Conservation (phyloP, 352 stramenopile species). For the Globisporangium radiosum region DNA sequence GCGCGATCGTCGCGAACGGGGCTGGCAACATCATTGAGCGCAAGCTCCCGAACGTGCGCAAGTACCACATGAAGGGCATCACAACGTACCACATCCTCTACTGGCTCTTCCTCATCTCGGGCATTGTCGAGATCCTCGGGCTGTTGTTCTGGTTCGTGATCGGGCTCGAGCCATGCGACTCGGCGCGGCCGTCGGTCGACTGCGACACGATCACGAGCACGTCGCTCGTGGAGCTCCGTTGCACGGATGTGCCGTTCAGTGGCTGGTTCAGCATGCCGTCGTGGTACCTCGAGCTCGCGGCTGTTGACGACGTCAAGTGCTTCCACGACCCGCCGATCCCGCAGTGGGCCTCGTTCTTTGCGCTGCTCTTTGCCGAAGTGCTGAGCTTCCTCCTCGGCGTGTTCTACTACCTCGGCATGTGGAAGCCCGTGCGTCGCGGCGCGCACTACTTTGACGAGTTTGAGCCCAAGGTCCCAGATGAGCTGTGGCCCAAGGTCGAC, state of each 20-base stretch:
- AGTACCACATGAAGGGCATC: conserved; percentile 88
- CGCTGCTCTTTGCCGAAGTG: conserved; percentile 55
- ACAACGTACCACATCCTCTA: conserved; percentile 72
- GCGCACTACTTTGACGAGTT: conserved; percentile 88
- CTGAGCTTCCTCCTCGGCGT: conserved; percentile 61
- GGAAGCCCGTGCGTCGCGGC: conserved; percentile 81
- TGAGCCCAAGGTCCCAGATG: conserved; percentile 69
- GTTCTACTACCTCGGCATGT: conserved; percentile 88
- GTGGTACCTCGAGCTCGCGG: conserved; percentile 73
- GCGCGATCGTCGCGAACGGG: conserved; percentile 62
- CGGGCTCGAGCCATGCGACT: conserved; percentile 68
- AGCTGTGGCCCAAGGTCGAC: conserved; percentile 83
- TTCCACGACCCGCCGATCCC: conserved; percentile 70
- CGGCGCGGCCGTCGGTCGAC: conserved; percentile 27
- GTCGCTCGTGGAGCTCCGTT: conserved; percentile 53
- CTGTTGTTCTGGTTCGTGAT: conserved; percentile 80
- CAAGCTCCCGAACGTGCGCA: conserved; percentile 82
- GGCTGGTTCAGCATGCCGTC: conserved; percentile 57
- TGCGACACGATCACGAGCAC: conserved; percentile 61
- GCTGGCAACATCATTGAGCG: conserved; percentile 83
- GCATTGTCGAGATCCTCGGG: conserved; percentile 62
- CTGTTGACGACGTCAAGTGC: conserved; percentile 66
- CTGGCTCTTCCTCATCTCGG: conserved; percentile 67
- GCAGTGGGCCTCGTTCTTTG: conserved; percentile 81
- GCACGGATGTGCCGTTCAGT: conserved; percentile 43